Percentiles rank a stretch among this genome's conserved stretches.
Evolutionary conservation across 148 eudicot genomes (phyloP).

Genomic region (Rheum nobile): DNA sequence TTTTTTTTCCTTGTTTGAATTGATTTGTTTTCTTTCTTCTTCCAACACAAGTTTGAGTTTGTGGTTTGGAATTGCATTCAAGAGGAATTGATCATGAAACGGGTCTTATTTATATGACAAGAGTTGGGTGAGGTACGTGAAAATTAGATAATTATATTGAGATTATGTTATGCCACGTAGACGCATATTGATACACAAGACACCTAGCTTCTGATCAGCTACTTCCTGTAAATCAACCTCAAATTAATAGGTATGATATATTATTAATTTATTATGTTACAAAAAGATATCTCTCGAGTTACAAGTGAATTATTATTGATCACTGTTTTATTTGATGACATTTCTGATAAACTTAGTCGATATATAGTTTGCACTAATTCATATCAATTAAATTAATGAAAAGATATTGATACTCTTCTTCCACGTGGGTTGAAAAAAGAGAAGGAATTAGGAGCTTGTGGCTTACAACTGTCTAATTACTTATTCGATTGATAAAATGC

Average conservation of each 20-base stretch:
- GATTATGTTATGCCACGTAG: background rate
- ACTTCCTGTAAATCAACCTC: background rate
- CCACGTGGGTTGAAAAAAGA: background rate
- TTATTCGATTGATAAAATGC: background rate
- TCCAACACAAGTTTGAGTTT: background rate
- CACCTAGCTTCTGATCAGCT: background rate
- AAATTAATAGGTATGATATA: background rate
- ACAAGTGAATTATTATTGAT: no score
- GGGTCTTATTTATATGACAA: background rate
- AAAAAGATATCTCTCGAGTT: no score
- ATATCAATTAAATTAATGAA: background rate
- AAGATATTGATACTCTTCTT: background rate
- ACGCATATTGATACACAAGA: background rate
- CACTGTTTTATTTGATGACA: no score
- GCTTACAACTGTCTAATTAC: background rate
- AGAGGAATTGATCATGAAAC: background rate
- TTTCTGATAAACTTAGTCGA: no score
- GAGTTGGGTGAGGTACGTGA: background rate
- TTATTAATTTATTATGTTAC: no score
- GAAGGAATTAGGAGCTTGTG: conserved; percentile 7
- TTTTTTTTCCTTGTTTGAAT: background rate
- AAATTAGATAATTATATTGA: background rate
- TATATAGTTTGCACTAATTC: no score
- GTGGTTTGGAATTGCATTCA: background rate
- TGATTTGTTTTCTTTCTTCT: background rate